Evolutionary conservation across 805 yeast species (phyloP), one percentile per base, ranked within the genome.

Genomic region (Komagataella kurtzmanii): DNA sequence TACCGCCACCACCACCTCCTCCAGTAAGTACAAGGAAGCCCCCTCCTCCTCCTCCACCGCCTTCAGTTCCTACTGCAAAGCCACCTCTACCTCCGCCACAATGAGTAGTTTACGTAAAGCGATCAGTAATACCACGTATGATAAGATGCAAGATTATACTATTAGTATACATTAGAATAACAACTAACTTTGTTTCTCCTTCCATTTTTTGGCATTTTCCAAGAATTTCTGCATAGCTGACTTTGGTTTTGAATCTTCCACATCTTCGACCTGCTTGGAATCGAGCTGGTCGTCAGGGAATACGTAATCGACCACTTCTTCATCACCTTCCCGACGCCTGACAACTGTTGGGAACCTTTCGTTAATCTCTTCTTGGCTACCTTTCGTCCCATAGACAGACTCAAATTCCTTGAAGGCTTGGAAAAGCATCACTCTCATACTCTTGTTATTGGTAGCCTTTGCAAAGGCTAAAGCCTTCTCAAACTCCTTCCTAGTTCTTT

Each of bases 401-500:
- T 88, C 96, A 65, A 85, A 89, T 52, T 73, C 71, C 49, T 71
- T 70, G 72, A 82, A 77, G 1, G 86, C 80, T 51, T 85, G 81
- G 14, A 81, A 65, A 6, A 90, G 62, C 0, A 71, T 60, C 1
- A 74, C 66, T 30, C 40, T 30, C 49, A 91, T 71, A 18, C 73
- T 73, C 17, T 75, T 73, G 3, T 65, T 63, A 21, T 65, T 61
- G 19, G 59, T 58, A 1, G 56, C 49, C 2, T 58, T 59, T 56
- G 75, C 77, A 63, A 75, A 77, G 6, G 46, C 23, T 19, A 45
- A 19, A 6, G 23, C 21, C 46, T 45, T 45, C 2, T 45, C 46
- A 45, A 45, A 14, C 10, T 45, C 46, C 58, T 49, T 51, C 45
- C 44, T 18, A 24, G 70, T 30, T 30, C 40, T 70, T 0, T 59